Base-by-base conservation (phyloP, 768 basidiomycete species). In the Leccinum arenicola region DNA sequence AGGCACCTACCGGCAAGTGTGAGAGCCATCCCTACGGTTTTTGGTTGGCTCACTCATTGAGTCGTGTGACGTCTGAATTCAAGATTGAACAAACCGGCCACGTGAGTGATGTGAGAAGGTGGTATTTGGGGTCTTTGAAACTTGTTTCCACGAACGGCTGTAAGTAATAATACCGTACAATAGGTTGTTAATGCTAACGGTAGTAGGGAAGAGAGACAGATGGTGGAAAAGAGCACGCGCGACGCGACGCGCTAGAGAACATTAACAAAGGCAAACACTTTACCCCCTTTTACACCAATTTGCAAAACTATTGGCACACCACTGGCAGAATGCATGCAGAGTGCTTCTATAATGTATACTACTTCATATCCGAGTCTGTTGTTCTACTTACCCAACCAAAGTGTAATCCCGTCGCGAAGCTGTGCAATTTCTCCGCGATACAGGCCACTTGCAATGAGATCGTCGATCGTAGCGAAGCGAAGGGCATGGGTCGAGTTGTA, bases 21-120 rank as follows among this genome's bases (percentile, higher is more conserved):
- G 57, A 11, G 74, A 73, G 48, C 71, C 71, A 48, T 74, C 73
- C 66, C 73, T 74, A 51, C 60, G 50, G 63, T 68, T 71, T 31
- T 27, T 27, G 27, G 27, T 27, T 27, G 69, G 63, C 3, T 33
- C 55, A 38, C 59, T 9, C 19, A 36, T n/a, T 3, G 61, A 50
- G 17, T 59, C 66, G 49, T 27, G 27, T 27, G 27, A 27, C 27
- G 27, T 27, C 27, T 27, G 27, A 27, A 27, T 27, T 27, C 27
- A 27, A 27, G 27, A 27, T 27, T 27, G 27, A 27, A 27, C 27
- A 27, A 27, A 27, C 27, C 27, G 27, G 27, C 27, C 27, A 27
- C 27, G 27, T 27, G 27, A 27, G 27, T 27, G 27, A 27, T 27
- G 27, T 27, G 27, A 27, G 27, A 27, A 27, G 27, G 27, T 27